These are phyloP conservation scores for Aspergillus fischeri DNA, from an alignment of 2,329 filamentous ascomycete genomes.

Conservation along the genomic window DNA sequence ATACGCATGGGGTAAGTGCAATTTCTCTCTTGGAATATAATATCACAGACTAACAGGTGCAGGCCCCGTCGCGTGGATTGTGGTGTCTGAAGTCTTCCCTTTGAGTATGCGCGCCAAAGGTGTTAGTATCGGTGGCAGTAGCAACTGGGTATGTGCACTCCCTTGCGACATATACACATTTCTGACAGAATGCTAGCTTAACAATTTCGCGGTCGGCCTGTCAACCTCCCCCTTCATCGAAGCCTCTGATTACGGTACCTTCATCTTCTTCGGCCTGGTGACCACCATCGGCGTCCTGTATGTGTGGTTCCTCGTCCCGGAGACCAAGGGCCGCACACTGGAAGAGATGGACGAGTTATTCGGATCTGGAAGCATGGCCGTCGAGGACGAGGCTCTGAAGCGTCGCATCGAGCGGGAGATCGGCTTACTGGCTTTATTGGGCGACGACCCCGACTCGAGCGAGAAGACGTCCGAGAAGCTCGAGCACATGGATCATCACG, in stretches of 20 bases:
- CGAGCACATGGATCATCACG: conserved; percentile 2
- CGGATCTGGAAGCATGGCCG: conserved; percentile 28
- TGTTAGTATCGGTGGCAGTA: conserved; percentile 27
- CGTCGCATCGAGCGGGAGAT: conserved; percentile 27
- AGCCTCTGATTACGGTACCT: conserved; percentile 64
- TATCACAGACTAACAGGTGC: too few relatives aligned
- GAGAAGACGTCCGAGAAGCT: conserved; percentile 9
- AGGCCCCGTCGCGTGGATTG: conserved; percentile 65
- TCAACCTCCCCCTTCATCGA: conserved; percentile 65
- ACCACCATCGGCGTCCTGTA: conserved; percentile 25
- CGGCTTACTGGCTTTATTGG: conserved; percentile 25
- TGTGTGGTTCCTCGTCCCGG: conserved; percentile 29
- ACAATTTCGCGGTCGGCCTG: conserved; percentile 61
- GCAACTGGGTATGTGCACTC: conserved; percentile 29
- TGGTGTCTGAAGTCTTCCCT: conserved; percentile 71
- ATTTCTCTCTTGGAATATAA: too few relatives aligned
- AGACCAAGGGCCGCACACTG: conserved; percentile 35
- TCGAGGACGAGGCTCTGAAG: conserved; percentile 24
- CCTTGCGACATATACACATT: background rate
- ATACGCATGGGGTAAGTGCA: conserved; percentile 57
- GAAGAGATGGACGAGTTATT: conserved; percentile 40
- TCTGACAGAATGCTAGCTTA: conserved; percentile 41
- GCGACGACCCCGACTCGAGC: conserved; percentile 13
- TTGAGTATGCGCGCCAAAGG: conserved; percentile 63
- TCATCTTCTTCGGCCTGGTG: conserved; percentile 63